Evolutionary conservation across 208 protist species (phyloP).

Genomic region (Crithidia acanthocephali): DNA sequence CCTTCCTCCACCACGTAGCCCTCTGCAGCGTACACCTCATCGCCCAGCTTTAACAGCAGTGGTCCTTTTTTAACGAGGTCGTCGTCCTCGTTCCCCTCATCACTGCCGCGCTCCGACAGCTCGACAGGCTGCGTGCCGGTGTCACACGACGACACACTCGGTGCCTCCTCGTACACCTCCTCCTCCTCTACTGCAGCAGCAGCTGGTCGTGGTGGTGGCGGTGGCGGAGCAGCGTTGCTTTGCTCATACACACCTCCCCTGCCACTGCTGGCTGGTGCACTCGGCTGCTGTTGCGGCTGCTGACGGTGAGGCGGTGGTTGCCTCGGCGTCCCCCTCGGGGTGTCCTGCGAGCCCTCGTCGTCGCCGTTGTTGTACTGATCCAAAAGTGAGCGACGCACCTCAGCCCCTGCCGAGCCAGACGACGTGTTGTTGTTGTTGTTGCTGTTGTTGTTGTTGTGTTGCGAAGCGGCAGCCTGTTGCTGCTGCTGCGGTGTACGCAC

Average conservation of each 20-base stretch:
- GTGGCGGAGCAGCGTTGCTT: background rate
- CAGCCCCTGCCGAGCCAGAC: background rate
- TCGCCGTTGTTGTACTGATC: slow-evolving; percentile 11
- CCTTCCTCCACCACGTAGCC: slow-evolving; percentile 19
- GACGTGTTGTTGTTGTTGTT: slow-evolving; percentile 5
- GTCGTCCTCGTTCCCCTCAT: slow-evolving; percentile 42
- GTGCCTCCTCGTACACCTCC: slow-evolving; percentile 16
- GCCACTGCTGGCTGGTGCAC: background rate
- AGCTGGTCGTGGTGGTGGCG: slow-evolving; percentile 1
- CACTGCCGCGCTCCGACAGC: slow-evolving; percentile 43
- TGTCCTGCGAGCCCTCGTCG: background rate
- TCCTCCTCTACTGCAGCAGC: background rate
- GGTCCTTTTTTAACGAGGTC: slow-evolving; percentile 40
- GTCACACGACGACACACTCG: slow-evolving; percentile 28
- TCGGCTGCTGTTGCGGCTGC: background rate
- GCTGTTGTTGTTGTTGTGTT: background rate
- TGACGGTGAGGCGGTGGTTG: background rate
- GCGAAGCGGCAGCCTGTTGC: too few species aligned
- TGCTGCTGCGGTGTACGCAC: background rate
- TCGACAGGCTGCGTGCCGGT: slow-evolving; percentile 54
- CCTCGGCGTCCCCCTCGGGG: background rate
- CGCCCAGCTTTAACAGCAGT: slow-evolving; percentile 39
- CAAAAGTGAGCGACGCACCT: slow-evolving; percentile 16
- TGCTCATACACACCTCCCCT: background rate
- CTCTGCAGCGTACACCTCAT: slow-evolving; percentile 43